Base-by-base conservation (phyloP, 2,329 filamentous ascomycete genomes). In the Colletotrichum falcatum region DNA sequence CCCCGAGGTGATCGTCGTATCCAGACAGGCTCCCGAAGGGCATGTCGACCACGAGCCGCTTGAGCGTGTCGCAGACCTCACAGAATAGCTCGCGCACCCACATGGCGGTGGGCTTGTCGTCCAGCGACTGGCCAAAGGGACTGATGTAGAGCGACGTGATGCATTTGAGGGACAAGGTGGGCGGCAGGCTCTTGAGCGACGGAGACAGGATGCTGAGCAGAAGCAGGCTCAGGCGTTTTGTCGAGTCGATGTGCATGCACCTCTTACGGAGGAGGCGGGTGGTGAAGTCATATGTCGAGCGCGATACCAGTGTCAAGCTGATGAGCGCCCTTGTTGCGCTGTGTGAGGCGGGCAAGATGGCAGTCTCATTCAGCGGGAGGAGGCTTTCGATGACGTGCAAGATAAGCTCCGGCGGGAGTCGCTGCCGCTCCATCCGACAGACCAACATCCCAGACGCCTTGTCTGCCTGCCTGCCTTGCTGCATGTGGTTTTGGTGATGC, bases 21-120 rank as follows among this genome's bases (percentile, higher is more conserved):
- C 79, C 80, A 35, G 82, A 79, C 20, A 86, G 76, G 62, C 78
- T 83, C 28, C 81, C 78, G 55, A 86, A 81, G 8, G 85, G 84
- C 73, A 87, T 85, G 67, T 85, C 79, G 51, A 87, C 80, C 56
- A 86, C 79, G 8, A 88, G 79, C 26, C 83, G 82, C 53, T 76
- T 79, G 54, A 88, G 79, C 8, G 81, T 81, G 26, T 75, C 73
- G 59, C 78, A 78, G 37, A 84, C 77, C 67, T 81, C 78, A 66
- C 76, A 79, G 59, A 88, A 79, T 1, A 88, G 77, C 53, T 83
- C 80, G 7, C 80, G 79, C 46, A 83, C 79, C 79, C 79, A 81
- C 26, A 73, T 74, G 0, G 83, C 82, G 26, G 79, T 81, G 6
- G 79, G 79, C 64, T 79, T 77, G 66, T 86, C 78, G 63, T 84